Evolutionary conservation across 495 filamentous ascomycete genomes (phyloP).

Genomic region (Pyronema omphalodes): DNA sequence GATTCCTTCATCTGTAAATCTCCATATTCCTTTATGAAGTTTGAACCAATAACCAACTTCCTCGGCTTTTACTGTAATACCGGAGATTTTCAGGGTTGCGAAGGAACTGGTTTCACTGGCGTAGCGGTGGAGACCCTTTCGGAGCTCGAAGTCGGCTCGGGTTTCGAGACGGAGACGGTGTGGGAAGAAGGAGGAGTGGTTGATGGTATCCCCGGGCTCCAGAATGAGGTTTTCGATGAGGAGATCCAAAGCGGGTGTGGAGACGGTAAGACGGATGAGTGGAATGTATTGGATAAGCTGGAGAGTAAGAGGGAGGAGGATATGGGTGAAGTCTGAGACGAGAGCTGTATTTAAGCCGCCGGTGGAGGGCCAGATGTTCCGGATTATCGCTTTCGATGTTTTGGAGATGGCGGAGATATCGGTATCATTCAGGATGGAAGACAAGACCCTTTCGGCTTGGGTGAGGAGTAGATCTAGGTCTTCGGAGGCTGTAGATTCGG

Average conservation of each 20-base stretch:
- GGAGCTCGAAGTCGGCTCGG: conserved; percentile 68
- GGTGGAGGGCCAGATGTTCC: conserved; percentile 40
- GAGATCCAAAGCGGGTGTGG: conserved; percentile 65
- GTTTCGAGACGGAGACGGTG: conserved; percentile 64
- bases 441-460: conserved; percentile 48
- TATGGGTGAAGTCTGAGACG: conserved; percentile 50
- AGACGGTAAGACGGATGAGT: conserved; percentile 69
- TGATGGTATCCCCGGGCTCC: conserved; percentile 71
- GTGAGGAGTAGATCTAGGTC: conserved; percentile 56
- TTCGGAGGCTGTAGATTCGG: conserved; percentile 35
- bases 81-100: conserved; percentile 57
- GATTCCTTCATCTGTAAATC: conserved; percentile 61
- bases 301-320: conserved; percentile 64
- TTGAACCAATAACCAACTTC: conserved; percentile 69
- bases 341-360: conserved; percentile 47
- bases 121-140: conserved; percentile 50
- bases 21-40: conserved; percentile 49
- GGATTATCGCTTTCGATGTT: conserved; percentile 44
- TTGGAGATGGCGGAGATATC: conserved; percentile 48
- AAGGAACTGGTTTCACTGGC: conserved; percentile 45
- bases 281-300: conserved; percentile 66
- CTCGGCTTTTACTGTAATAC: conserved; percentile 60
- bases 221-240: conserved; percentile 79
- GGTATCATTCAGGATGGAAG: conserved; percentile 47
- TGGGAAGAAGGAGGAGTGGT: conserved; percentile 74